Evolutionary conservation across 2,329 filamentous ascomycete species (phyloP).

Genomic region (Nemania sp.): DNA sequence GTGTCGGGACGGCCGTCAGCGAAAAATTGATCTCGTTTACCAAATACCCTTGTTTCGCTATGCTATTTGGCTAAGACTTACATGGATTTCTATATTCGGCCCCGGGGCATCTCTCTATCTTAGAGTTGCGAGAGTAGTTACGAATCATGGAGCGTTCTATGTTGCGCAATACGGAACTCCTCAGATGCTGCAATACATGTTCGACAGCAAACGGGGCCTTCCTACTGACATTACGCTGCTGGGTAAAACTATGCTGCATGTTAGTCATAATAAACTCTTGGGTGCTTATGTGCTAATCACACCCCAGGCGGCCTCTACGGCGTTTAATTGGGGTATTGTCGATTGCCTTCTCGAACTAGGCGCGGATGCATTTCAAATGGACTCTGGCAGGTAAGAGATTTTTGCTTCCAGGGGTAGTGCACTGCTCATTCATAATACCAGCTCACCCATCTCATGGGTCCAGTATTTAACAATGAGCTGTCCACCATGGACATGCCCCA

Average conservation of each 20-base stretch:
- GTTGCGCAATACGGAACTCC: not conserved
- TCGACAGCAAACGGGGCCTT: not conserved
- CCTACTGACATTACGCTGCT: slow-evolving; percentile 5
- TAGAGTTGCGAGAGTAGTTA: slow-evolving; percentile 12
- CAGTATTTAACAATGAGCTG: not conserved
- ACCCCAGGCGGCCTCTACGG: not conserved
- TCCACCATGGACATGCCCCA: not conserved
- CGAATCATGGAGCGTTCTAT: too few relatives aligned
- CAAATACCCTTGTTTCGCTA: slow-evolving; percentile 1
- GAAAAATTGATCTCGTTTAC: slow-evolving; percentile 9
- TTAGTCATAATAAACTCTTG: not conserved
- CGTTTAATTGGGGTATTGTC: not conserved
- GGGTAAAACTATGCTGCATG: slow-evolving; percentile 4
- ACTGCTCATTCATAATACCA: not conserved
- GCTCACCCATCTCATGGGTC: not conserved
- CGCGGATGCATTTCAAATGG: slow-evolving; percentile 13
- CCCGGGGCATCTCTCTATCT: slow-evolving; percentile 21
- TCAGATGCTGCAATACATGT: not conserved
- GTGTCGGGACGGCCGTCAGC: slow-evolving; percentile 14
- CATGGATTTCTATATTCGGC: slow-evolving; percentile 11
- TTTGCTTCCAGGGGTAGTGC: not conserved
- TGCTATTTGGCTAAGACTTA: slow-evolving; percentile 14
- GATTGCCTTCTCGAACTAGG: slow-evolving; percentile 19
- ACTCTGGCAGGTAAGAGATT: slow-evolving; percentile 8
- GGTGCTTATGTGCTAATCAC: not conserved